Evolutionary conservation across 2,329 filamentous ascomycete species (phyloP), one percentile per base, ranked within the genome.

Genomic region (Raffaelea ambrosiae): DNA sequence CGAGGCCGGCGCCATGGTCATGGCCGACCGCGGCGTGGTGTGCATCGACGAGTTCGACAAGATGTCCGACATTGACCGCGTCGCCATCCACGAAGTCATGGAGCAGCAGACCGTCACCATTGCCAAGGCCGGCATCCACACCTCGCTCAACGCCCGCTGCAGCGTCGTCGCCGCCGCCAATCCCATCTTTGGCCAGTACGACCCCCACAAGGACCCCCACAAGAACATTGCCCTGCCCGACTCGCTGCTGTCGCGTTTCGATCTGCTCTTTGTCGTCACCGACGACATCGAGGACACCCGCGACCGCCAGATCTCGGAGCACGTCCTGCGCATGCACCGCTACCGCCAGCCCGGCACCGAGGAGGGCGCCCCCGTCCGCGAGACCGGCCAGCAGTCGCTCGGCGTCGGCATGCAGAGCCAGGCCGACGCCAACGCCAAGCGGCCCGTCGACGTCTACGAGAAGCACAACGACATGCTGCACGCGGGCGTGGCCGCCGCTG

Each of bases 21-120:
- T 98, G 61, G 93, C 83, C 54, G 93, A 98, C 64, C 85, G 93
- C 53, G 93, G 93, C 57, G 91, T 98, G 11, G 93, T 98, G 31
- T 98, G 93, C 71, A 98, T 98, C 56, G 93, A 98, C 63, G 93
- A 98, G 61, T 98, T 98, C 57, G 93, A 98, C 72, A 98, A 98
- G 67, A 98, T 98, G 93, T 96, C 89, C 49, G 93, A 98, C 62
- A 84, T 97, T 49, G 93, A 98, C 66, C 83, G 93, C 63, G 93
- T 98, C 4, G 93, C 93, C 42, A 98, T 98, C 58, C 93, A 98
- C 78, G 93, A 98, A 86, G 93, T 98, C 55, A 98, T 98, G 93
- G 93, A 98, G 69, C 93, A 98, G 70, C 93, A 98, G 68, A 98
- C 93, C 0, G 93, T 98, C 51, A 98, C 93, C 14, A 98, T 98